Base-by-base conservation (phyloP, 2,329 filamentous ascomycete species). In the Colletotrichum sp. region DNA sequence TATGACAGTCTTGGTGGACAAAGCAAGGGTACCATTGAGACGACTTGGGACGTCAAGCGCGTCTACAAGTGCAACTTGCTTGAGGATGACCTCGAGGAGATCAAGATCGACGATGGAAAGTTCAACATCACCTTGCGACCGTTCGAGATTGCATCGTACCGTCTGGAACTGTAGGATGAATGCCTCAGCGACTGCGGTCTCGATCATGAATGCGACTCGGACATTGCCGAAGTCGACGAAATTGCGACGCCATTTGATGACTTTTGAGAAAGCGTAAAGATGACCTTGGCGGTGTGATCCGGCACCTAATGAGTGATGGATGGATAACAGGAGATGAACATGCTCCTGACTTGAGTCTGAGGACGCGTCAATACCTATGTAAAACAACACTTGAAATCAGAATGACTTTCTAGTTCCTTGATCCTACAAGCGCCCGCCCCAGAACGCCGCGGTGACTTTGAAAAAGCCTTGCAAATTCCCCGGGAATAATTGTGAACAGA, bases 1-100 rank as follows among this genome's bases (percentile, higher is more conserved):
- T 99, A 98, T 82, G 97, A 99, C 83, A 94, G 94, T 76, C 87
- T 99, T 57, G 97, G 97, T 62, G 97, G 97, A 0, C 93, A 92
- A 81, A 93, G 92, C 77, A 92, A 93, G 77, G 96, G 94, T 3
- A 91, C 88, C 1, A 92, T 98, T 80, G 86, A 89, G 60, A 94
- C 94, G 65, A 89, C 86, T 10, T 90, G 96, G 84, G 87, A 92
- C 30, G 92, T 98, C 32, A 93, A 93, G 87, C 93, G 91, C 80
- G 95, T 94, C 36, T 93, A 90, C 86, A 98, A 95, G 89, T 93
- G 93, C 57, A 99, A 98, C 85, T 84, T 98, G 77, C 87, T 99
- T 36, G 97, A 99, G 84, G 97, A 99, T 84, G 94, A 98, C 80
- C 85, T 93, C 71, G 93, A 95, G 78, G 92, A 93, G 81, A 80